phyloP scores from a whole-genome alignment of 768 basidiomycete species.

The Tephrocybe sp. region DNA sequence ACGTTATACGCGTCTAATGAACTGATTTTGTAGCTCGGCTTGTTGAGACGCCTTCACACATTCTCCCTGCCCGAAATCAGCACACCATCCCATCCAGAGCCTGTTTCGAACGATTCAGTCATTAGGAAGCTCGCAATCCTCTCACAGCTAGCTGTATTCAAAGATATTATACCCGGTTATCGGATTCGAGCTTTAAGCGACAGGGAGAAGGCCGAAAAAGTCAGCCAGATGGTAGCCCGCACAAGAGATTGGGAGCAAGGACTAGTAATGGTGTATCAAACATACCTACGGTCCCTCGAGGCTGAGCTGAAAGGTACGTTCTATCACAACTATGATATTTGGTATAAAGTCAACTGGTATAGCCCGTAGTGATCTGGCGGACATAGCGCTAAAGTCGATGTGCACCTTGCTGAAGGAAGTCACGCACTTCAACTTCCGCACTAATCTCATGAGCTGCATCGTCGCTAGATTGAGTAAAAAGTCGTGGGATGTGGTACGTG shows the following conservation, averaged over 20 bases:
- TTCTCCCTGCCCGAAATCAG: constrained; percentile 82
- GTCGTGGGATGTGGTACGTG: constrained; percentile 84
- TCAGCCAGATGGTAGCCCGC: constrained; percentile 87
- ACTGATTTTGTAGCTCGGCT: constrained; percentile 61
- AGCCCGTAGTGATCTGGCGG: constrained; percentile 68
- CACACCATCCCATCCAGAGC: constrained; percentile 64
- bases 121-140: constrained; percentile 88
- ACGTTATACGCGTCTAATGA: background rate
- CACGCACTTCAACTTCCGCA: constrained; percentile 96
- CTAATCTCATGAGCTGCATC: constrained; percentile 88
- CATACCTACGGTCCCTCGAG: constrained; percentile 84
- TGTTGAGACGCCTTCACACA: constrained; percentile 84
- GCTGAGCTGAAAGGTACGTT: constrained; percentile 78
- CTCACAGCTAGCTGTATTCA: constrained; percentile 92
- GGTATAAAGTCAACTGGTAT: constrained; percentile 15
- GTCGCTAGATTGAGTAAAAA: constrained; percentile 80
- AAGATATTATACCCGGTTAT: constrained; percentile 95
- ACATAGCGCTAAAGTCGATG: constrained; percentile 79
- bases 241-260: constrained; percentile 97
- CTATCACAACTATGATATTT: background rate
- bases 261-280: constrained; percentile 83
- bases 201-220: constrained; percentile 88
- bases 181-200: constrained; percentile 91
- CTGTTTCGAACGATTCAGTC: constrained; percentile 73
- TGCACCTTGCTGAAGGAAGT: constrained; percentile 81